Conservation (phyloP, 352 stramenopile genomes). For the Elongisporangium undulatum region DNA sequence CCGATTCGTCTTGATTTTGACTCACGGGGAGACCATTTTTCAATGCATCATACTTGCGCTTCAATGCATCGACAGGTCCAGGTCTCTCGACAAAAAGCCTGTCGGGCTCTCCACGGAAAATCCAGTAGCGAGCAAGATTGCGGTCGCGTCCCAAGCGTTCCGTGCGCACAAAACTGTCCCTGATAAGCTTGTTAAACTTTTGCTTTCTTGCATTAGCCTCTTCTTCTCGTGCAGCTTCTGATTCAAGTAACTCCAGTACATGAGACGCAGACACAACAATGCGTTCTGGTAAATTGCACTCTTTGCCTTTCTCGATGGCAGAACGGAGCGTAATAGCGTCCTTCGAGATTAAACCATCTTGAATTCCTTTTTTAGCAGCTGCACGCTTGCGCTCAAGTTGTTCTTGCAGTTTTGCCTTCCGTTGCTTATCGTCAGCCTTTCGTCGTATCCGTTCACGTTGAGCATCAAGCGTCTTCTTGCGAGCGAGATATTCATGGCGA, state of each 20-base stretch:
- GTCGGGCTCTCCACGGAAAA: constrained; percentile 58
- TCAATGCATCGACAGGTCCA: constrained; percentile 30
- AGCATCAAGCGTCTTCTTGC: constrained; percentile 66
- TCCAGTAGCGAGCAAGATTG: constrained; percentile 59
- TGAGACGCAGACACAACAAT: constrained; percentile 73
- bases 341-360: constrained; percentile 58
- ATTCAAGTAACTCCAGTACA: constrained; percentile 72
- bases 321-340: constrained; percentile 42
- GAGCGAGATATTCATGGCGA: constrained; percentile 73
- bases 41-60: constrained; percentile 40
- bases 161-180: constrained; percentile 66
- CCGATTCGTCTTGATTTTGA: constrained; percentile 1
- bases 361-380: constrained; percentile 61
- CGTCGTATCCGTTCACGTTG: constrained; percentile 58
- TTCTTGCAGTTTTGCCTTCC: constrained; percentile 61
- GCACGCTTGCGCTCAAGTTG: constrained; percentile 58
- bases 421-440: constrained; percentile 49
- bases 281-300: constrained; percentile 52
- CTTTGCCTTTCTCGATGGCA: constrained; percentile 69
- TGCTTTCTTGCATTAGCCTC: constrained; percentile 58
- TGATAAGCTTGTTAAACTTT: constrained; percentile 55
- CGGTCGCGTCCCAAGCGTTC: constrained; percentile 71
- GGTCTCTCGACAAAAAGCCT: constrained; percentile 72
- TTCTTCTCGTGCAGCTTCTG: constrained; percentile 59
- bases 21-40: neutral